Base-by-base conservation (phyloP, 2,329 filamentous ascomycete species). In the Mollisiaceae sp. region DNA sequence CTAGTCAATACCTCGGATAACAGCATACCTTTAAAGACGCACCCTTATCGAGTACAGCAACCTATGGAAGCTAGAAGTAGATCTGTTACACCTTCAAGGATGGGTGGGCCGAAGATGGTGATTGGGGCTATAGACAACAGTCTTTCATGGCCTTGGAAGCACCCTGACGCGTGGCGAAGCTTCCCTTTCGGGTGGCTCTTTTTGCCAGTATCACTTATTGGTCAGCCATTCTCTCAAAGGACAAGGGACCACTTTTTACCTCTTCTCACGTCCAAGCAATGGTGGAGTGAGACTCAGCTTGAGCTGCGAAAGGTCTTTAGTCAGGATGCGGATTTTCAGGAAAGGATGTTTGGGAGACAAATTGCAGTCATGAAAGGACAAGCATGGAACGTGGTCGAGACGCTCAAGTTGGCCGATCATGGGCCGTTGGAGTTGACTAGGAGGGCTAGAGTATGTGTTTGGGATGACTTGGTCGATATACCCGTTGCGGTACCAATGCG, bases 171-270 rank as follows among this genome's bases (percentile, higher is more conserved):
- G 38, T 91, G 89, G 85, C 81, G 86, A 75, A 89, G 93, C 79
- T 99, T 97, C 77, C 95, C 95, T 0, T 99, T 99, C 76, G 95
- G 95, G 43, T 99, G 95, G 95, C 89, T 99, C 0, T 99, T 99
- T 80, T 83, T 99, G 4, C 95, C 95, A 0, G 95, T 99, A 6
- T 96, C 95, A 63, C 86, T 99, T 35, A 99, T 99, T 70, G 95
- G 95, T 14, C 90, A 96, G 64, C 95, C 95, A 0, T 99, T 99
- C 75, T 97, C 95, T 8, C 91, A 97, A 76, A 93, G 91, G 75
- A 97, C 95, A 0, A 86, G 94, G 67, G 90, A 95, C 69, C 95
- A 99, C 78, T 99, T 99, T 79, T 84, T 99, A n/a, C 94, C 95
- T 4, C 83, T 99, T 4, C 84, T 99, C 39, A 98, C 95, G 0